Base-by-base conservation (phyloP, 2,329 filamentous ascomycete species). In the Diplodia sapinea region DNA sequence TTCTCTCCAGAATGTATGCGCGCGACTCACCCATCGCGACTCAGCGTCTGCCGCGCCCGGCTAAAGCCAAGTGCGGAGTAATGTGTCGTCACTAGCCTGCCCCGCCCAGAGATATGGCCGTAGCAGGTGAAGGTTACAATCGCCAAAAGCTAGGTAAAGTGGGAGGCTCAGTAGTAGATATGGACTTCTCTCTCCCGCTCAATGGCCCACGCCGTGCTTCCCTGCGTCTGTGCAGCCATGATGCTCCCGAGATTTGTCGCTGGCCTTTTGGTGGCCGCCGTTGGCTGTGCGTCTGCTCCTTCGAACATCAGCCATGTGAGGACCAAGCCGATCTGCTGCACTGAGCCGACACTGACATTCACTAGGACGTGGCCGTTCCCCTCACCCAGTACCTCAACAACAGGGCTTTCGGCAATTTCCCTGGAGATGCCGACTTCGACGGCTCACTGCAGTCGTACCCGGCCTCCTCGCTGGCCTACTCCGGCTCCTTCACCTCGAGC, bases 381-480 rank as follows among this genome's bases (percentile, higher is more conserved):
- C 71, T 84, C 26, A 72, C 74, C 0, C 20, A 73, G 0, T 77
- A 78, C 51, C 82, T 81, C 74, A 83, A 85, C 74, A 84, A 84
- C 71, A 82, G 82, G 66, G 82, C 75, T 1, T 84, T 85, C 68
- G 81, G 81, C 3, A 76, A 76, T 0, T 74, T 75, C 13, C 79
- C 82, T 0, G 81, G 81, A 2, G 81, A 84, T 70, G 79, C 82
- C 1, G 74, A 79, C n/a, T 83, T 84, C 68, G 81, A 84, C 65
- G 70, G 68, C 2, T 70, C 79, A 3, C 78, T 79, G 51, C 77
- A 82, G 59, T 82, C 82, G 0, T 84, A 81, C 67, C 81, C 82
- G 7, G 74, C 74, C 13, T 75, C 78, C 1, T 68, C 70, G 17
- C 57, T 79, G 4, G 69, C 68, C 15, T 66, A 72, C 29, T 75